A percentile compares a stretch with the other conserved stretches of the same genome.
phyloP scores from a whole-genome alignment of 2,329 filamentous ascomycete genomes.

The Fusarium pseudonygamai region DNA sequence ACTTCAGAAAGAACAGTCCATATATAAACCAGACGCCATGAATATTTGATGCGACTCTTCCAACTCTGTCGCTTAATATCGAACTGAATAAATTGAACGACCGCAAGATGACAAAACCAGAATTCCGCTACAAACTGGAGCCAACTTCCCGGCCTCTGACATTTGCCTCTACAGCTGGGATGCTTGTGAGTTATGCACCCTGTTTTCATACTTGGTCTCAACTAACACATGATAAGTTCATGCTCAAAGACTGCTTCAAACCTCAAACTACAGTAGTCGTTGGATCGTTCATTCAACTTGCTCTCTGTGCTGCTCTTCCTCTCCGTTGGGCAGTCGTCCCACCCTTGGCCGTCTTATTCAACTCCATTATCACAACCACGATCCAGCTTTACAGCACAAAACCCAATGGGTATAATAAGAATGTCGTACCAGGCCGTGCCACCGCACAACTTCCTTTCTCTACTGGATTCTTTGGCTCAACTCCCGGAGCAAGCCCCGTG shows the following conservation, averaged over 20 bases:
- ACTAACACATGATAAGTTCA: conserved; percentile 18
- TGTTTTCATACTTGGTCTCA: background rate
- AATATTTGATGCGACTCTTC: background rate
- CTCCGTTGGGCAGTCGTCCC: conserved; percentile 50
- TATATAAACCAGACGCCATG: background rate
- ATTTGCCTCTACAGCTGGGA: conserved; percentile 19
- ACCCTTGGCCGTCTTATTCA: conserved; percentile 42
- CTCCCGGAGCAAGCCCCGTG: conserved; percentile 44
- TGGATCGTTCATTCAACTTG: conserved; percentile 49
- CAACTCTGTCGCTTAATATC: background rate
- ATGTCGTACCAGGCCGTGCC: conserved; percentile 46
- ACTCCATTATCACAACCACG: conserved; percentile 45
- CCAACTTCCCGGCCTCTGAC: conserved; percentile 31
- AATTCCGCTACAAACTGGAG: conserved; percentile 41
- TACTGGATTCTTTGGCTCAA: conserved; percentile 41
- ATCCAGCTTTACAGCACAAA: conserved; percentile 34
- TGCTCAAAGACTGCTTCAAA: conserved; percentile 49
- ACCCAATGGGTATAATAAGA: conserved; percentile 35
- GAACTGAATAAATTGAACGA: background rate
- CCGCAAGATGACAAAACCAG: conserved; percentile 18
- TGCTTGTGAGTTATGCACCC: conserved; percentile 30
- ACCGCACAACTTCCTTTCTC: conserved; percentile 48
- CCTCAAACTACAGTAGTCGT: conserved; percentile 46
- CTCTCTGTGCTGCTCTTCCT: conserved; percentile 48
- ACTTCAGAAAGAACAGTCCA: background rate